phyloP scores from a whole-genome alignment of 2,329 filamentous ascomycete species.

The Xylaria sp. region DNA sequence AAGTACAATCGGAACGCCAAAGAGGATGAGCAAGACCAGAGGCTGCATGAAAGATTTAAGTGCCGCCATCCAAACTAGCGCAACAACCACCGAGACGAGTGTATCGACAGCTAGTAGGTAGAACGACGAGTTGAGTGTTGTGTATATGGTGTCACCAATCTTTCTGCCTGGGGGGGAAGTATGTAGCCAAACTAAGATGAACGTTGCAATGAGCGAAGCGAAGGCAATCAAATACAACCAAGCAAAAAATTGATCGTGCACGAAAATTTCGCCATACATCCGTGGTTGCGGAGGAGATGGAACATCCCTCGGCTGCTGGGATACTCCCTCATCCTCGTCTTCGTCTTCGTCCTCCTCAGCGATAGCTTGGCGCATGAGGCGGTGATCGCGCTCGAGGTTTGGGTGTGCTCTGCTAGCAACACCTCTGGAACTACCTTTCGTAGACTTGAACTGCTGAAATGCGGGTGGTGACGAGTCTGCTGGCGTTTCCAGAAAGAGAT shows the following conservation, averaged over 20 bases:
- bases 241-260: slow-evolving; percentile 90
- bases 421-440: slow-evolving; percentile 47
- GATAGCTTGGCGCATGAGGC: slow-evolving; percentile 48
- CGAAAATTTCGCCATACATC: slow-evolving; percentile 71
- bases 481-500: slow-evolving; percentile 60
- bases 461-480: slow-evolving; percentile 62
- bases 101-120: slow-evolving; percentile 91
- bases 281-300: slow-evolving; percentile 58
- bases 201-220: slow-evolving; percentile 84
- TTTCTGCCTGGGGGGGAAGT: slow-evolving; percentile 74
- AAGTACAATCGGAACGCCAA: slow-evolving; percentile 85
- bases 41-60: slow-evolving; percentile 85
- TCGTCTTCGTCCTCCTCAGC: slow-evolving; percentile 45
- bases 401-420: slow-evolving; percentile 48
- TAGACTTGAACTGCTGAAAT: slow-evolving; percentile 63
- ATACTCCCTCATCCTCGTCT: slow-evolving; percentile 39
- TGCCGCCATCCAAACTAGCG: slow-evolving; percentile 87
- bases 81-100: slow-evolving; percentile 84
- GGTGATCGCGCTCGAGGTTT: slow-evolving; percentile 55
- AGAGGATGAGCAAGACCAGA: slow-evolving; percentile 79
- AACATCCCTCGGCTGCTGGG: slow-evolving; percentile 34
- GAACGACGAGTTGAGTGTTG: slow-evolving; percentile 82
- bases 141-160: slow-evolving; percentile 93
- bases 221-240: slow-evolving; percentile 86
- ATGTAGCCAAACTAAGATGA: slow-evolving; percentile 87